phyloP scores from a whole-genome alignment of 179 eudicot genomes.

The Sideroxylon spinosum region DNA sequence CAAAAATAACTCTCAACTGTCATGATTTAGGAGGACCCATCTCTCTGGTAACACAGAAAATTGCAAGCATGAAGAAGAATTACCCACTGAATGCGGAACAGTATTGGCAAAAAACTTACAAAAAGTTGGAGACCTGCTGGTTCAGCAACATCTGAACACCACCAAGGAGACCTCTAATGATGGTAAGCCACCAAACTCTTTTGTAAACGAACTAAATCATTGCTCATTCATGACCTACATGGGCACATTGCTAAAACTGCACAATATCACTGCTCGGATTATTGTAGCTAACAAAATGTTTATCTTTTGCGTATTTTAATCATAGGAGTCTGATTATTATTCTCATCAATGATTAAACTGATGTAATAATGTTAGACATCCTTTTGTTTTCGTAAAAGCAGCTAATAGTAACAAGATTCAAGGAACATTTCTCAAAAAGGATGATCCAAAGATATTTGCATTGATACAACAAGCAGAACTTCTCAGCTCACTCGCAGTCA shows the following conservation, averaged over 20 bases:
- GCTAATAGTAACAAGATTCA: slow-evolving; percentile 39
- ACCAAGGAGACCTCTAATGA: slow-evolving; percentile 33
- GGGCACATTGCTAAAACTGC: slow-evolving; percentile 14
- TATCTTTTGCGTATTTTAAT: neutral
- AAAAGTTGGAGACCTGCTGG: slow-evolving; percentile 23
- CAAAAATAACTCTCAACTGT: slow-evolving; percentile 12
- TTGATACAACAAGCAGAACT: slow-evolving; percentile 92
- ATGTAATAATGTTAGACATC: slow-evolving; percentile 7
- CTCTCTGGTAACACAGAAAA: slow-evolving; percentile 38
- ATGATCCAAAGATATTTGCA: slow-evolving; percentile 81
- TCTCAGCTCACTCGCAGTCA: slow-evolving; percentile 84
- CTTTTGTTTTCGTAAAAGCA: slow-evolving; percentile 17
- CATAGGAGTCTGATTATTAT: neutral
- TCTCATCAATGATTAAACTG: slow-evolving; percentile 2
- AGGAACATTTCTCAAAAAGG: slow-evolving; percentile 74
- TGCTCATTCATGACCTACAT: neutral
- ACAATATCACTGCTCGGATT: slow-evolving; percentile 14
- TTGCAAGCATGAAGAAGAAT: slow-evolving; percentile 26
- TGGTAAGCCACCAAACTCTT: slow-evolving; percentile 36
- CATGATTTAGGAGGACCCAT: slow-evolving; percentile 47
- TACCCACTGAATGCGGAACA: slow-evolving; percentile 28
- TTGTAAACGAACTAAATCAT: neutral
- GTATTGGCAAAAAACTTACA: slow-evolving; percentile 52
- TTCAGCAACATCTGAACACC: slow-evolving; percentile 28
- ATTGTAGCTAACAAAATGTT: neutral